Evolutionary conservation across 1,139 yeast species (phyloP), one percentile per base, ranked within the genome.

Genomic region (Candida labiduridarum): DNA sequence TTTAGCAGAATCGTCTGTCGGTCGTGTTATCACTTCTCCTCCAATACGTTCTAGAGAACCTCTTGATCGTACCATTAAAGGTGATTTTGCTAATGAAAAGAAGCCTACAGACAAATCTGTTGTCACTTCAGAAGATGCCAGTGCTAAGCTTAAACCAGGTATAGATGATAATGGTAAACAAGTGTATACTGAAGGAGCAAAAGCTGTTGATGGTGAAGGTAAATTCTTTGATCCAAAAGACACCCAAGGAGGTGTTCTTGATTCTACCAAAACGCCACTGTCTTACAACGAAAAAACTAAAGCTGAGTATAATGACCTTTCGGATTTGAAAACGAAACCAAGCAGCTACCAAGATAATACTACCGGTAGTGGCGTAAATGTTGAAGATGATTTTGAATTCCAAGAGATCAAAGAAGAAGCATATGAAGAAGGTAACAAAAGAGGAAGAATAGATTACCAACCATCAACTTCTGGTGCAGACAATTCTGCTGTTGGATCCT

Each of bases 201-300:
- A 52, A 38, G 59, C 62, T 14, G 56, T 52, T 10, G 52, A 60
- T 40, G 78, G 77, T 18, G 53, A 63, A 6, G 78, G 78, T 3
- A 59, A 59, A 45, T 72, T 61, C 52, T 73, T 63, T 51, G 69
- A 71, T 49, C 76, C 78, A 9, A 65, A 57, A 54, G 76, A 71
- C 53, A 69, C 76, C 35, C 55, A 52, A 41, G 55, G 55, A 39
- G 55, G 55, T 30, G 45, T 51, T 16, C 48, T 49, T 30, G 48
- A 47, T 41, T 52, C 49, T 29, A 49, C 48, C 18, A 45, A 45
- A 2, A 16, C 64, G 35, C 34, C 54, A 27, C 40, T 31, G 3
- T 19, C 19, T 8, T 43, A 43, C 19, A 40, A 50, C 19, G 52
- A 49, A 45, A 44, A 40, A 8, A 69, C 74, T 4, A 59, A 58